A percentile compares a stretch with the other conserved stretches of the same genome.
Evolutionary conservation across 768 basidiomycete genomes (phyloP).

Genomic region (Boletus pseudo-olivaceus): DNA sequence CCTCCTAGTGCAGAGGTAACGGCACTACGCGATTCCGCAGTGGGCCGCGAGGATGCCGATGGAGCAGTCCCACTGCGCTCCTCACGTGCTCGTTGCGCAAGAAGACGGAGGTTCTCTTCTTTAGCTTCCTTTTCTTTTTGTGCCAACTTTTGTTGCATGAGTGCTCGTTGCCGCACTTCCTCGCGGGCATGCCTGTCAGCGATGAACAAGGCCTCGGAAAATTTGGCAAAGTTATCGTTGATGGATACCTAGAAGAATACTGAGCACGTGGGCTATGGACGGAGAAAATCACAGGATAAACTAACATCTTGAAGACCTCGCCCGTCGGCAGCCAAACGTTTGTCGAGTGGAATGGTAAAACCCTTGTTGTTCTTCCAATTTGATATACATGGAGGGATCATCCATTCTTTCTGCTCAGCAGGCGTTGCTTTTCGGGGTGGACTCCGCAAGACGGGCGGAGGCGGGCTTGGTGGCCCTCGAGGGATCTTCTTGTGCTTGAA

Average conservation of each 20-base stretch:
- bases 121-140: conserved; percentile 96
- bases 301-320: conserved; percentile 95
- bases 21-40: conserved; percentile 63
- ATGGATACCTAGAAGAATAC: conserved; percentile 72
- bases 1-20: conserved; percentile 76
- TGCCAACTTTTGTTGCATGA: conserved; percentile 99
- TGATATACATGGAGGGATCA: conserved; percentile 99
- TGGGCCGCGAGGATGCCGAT: conserved; percentile 56
- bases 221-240: conserved; percentile 99
- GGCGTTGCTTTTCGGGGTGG: conserved; percentile 95
- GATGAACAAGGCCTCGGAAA: conserved; percentile 92
- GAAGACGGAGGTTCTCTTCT: conserved; percentile 89
- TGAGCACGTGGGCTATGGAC: background rate
- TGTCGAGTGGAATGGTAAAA: conserved; percentile 98
- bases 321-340: conserved; percentile 97
- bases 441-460: conserved; percentile 91
- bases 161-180: conserved; percentile 91
- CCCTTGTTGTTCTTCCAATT: conserved; percentile 99
- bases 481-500: conserved; percentile 99
- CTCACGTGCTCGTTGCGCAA: conserved; percentile 94
- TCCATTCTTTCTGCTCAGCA: conserved; percentile 99
- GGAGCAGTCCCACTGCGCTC: conserved; percentile 79
- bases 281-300: conserved; percentile 11
- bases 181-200: conserved; percentile 97
- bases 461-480: conserved; percentile 92